Percentiles rank a stretch among this genome's conserved stretches.
phyloP scores from a whole-genome alignment of 805 yeast genomes.

The Metschnikowia vanudenii region DNA sequence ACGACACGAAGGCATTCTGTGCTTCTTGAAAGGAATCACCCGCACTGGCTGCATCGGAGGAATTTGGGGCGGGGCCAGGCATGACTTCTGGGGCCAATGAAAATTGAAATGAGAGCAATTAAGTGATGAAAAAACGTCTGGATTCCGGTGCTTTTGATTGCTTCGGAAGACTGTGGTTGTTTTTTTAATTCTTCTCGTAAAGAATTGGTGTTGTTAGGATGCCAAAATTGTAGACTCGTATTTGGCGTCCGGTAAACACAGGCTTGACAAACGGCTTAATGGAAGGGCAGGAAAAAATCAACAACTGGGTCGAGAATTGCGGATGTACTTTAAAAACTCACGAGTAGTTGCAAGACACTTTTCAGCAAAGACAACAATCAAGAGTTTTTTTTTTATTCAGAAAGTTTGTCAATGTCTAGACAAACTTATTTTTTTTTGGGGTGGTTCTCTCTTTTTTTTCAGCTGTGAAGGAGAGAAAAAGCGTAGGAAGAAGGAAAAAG shows the following conservation, averaged over 20 bases:
- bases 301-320: neutral
- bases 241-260: neutral
- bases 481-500: slow-evolving; percentile 4
- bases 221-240: neutral
- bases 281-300: neutral
- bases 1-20: slow-evolving; percentile 55
- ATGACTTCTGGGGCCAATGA: too few species aligned
- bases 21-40: slow-evolving; percentile 16
- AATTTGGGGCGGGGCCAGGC: too few species aligned
- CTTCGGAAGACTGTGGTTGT: too few species aligned
- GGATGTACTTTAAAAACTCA: neutral
- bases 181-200: too few species aligned
- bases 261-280: neutral
- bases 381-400: too few species aligned
- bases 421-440: too few species aligned
- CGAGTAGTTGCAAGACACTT: neutral
- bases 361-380: too few species aligned
- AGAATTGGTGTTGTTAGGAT: neutral
- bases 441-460: neutral
- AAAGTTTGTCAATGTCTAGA: too few species aligned
- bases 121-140: too few species aligned
- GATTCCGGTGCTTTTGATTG: too few species aligned
- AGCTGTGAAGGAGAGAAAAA: slow-evolving; percentile 1
- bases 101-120: too few species aligned
- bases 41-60: neutral